Conservation (phyloP, 2,329 filamentous ascomycete species). For the Fusarium siculi region DNA sequence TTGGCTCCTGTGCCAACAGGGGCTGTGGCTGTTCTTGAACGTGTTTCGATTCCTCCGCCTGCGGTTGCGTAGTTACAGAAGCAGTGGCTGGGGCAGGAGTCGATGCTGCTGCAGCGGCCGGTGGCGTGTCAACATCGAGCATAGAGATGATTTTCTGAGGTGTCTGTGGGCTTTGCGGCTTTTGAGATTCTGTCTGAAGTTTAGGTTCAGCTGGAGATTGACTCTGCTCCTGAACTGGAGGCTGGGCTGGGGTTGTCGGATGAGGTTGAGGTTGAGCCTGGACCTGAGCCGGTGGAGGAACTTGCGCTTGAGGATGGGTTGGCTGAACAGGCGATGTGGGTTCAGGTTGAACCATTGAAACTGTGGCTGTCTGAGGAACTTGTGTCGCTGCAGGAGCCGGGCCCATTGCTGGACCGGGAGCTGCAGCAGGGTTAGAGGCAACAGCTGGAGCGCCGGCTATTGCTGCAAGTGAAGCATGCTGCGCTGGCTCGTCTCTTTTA, state of each 20-base stretch:
- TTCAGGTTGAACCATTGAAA: slow-evolving; percentile 20
- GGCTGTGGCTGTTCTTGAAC: slow-evolving; percentile 7
- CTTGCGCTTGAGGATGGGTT: slow-evolving; percentile 3
- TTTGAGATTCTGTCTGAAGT: background rate
- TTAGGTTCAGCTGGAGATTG: background rate
- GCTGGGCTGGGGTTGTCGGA: background rate
- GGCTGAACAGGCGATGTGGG: slow-evolving; percentile 7
- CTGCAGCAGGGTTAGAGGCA: slow-evolving; percentile 3
- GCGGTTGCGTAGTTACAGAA: slow-evolving; percentile 2
- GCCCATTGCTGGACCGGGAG: slow-evolving; percentile 1
- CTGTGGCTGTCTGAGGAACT: slow-evolving; percentile 18
- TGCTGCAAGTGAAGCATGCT: slow-evolving; percentile 17
- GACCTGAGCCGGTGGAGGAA: background rate
- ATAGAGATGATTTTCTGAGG: slow-evolving; percentile 28
- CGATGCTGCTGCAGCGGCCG: background rate
- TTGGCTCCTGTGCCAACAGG: slow-evolving; percentile 2
- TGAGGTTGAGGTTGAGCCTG: slow-evolving; percentile 7
- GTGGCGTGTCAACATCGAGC: slow-evolving; percentile 22
- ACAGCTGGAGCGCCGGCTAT: slow-evolving; percentile 23
- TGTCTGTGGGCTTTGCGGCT: background rate
- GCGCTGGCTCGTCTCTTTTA: slow-evolving; percentile 50
- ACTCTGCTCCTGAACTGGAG: background rate
- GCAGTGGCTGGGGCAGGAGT: background rate
- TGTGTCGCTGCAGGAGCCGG: background rate
- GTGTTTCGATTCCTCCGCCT: slow-evolving; percentile 7